Percentiles rank a stretch among this genome's conserved stretches.
phyloP scores from a whole-genome alignment of 225 moss, liverwort and hornwort genomes.

The Climacium dendroides region DNA sequence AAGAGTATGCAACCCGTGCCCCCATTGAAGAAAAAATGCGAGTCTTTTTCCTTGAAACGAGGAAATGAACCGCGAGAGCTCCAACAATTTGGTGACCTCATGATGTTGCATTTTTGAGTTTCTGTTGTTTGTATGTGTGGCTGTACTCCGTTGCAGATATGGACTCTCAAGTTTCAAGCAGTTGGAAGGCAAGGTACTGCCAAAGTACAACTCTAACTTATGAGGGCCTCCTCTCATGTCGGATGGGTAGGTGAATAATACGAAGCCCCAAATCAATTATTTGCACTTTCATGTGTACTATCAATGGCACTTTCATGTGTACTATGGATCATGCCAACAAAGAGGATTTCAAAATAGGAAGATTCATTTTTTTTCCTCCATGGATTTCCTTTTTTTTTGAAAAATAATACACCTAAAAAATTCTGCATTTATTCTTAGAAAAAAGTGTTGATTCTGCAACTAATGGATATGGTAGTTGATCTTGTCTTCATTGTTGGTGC shows the following conservation, averaged over 20 bases:
- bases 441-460: fast-evolving
- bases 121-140: too few species aligned
- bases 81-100: too few species aligned
- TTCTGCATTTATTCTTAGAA: too few species aligned
- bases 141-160: background rate
- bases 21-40: background rate
- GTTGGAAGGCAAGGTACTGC: background rate
- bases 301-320: background rate
- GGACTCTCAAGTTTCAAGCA: background rate
- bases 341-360: background rate
- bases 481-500: background rate
- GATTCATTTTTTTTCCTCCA: background rate
- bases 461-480: fast-evolving
- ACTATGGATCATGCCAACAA: background rate
- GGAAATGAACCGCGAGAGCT: too few species aligned
- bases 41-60: too few species aligned
- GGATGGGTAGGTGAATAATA: background rate
- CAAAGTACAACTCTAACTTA: background rate
- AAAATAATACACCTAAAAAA: fast-evolving
- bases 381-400: background rate
- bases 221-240: background rate
- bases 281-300: too few species aligned
- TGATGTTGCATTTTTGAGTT: too few species aligned
- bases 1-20: background rate
- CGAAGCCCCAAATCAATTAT: background rate